Conservation (phyloP, 2,329 filamentous ascomycete genomes). For the Penicillium sp. region DNA sequence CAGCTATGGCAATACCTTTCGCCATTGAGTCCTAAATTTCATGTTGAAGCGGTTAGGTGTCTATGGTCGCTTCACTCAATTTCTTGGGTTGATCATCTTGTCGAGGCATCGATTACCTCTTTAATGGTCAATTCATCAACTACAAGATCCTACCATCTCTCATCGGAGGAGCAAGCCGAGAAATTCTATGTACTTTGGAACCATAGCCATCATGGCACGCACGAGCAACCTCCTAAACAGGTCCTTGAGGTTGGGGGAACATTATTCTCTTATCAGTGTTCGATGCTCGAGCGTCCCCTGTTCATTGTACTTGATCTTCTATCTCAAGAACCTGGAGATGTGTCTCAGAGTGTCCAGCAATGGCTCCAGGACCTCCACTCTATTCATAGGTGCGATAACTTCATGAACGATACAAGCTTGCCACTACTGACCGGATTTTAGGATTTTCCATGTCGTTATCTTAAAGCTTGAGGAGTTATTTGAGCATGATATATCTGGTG, state of each 20-base stretch:
- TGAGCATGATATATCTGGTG: slow-evolving; percentile 20
- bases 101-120: slow-evolving; percentile 75
- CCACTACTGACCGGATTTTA: slow-evolving; percentile 23
- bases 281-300: slow-evolving; percentile 76
- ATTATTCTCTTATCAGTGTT: slow-evolving; percentile 40
- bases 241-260: slow-evolving; percentile 29
- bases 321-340: slow-evolving; percentile 68
- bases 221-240: slow-evolving; percentile 38
- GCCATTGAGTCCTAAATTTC: slow-evolving; percentile 82
- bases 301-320: slow-evolving; percentile 80
- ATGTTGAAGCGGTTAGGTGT: slow-evolving; percentile 85
- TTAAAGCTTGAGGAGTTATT: slow-evolving; percentile 36
- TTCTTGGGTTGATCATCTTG: slow-evolving; percentile 65
- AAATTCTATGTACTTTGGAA: slow-evolving; percentile 45
- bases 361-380: slow-evolving; percentile 68
- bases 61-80: slow-evolving; percentile 84
- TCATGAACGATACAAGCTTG: neutral
- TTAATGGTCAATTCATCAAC: slow-evolving; percentile 60
- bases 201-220: slow-evolving; percentile 41
- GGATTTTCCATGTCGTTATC: slow-evolving; percentile 39
- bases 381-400: slow-evolving; percentile 48
- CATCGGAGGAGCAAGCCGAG: slow-evolving; percentile 37
- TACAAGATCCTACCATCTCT: slow-evolving; percentile 26
- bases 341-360: slow-evolving; percentile 72
- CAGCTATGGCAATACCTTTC: slow-evolving; percentile 80